Evolutionary conservation across 257 asterid genomes (phyloP), one percentile per base, ranked within the genome.

Genomic region (Knoxia roxburghii): DNA sequence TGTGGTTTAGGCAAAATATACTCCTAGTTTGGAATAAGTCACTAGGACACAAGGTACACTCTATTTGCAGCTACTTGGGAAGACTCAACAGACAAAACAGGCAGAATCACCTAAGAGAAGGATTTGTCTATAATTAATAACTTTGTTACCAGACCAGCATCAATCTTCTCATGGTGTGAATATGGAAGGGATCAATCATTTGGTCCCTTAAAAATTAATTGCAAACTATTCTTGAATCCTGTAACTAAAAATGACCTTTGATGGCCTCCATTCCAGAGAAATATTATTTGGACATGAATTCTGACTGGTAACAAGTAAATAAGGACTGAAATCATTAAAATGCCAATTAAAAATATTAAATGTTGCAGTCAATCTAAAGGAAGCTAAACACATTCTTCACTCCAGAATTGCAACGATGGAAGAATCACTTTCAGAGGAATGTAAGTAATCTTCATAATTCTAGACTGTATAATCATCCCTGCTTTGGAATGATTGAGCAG

Each of bases 401-500:
- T 15, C 64, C 37, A 35, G 35, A 48, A 27, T 14, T 27, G 24
- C 2, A 48, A 12, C 54, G 24, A 68, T 43, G 48, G 23, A 35
- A 45, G 0, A 15, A 2, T 10, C 13, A 61, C 33, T 69, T 61
- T 32, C 29, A 57, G 27, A 50, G 39, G 15, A 11, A 41, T 20
- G 6, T 32, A 32, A 6, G 37, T 13, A 33, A 29, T 3, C 56
- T 13, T 29, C 46, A 14, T 20, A 13, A 24, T 17, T 24, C 39
- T 53, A 67, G 23, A 7, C 11, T 23, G 27, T 23, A 67, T 7
- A 9, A 39, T 26, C 68, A 56, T 26, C 27, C 46, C 32, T n/a
- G 14, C 39, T 65, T 73, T 69, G 64, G 29, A 39, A 58, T 23
- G 45, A 32, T 26, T 15, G 74, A 66, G 68, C 51, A 56, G 39